These are phyloP conservation scores for Chytriomyces hyalinus DNA, from an alignment of 192 early-diverging fungal species.

Conservation along the genomic window DNA sequence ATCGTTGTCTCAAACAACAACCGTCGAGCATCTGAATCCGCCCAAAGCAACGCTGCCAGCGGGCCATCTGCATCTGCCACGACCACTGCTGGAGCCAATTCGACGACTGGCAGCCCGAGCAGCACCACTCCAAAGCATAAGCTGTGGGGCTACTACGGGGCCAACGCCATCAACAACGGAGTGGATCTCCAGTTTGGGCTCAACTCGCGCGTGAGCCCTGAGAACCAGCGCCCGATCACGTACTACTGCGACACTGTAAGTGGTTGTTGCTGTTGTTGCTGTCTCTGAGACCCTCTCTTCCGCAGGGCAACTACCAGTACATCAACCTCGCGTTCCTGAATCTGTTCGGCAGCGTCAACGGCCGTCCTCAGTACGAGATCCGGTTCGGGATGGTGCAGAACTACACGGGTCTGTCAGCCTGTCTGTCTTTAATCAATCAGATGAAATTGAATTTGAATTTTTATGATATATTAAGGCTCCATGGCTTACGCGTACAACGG, in stretches of 20 bases:
- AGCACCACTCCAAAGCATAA: not conserved
- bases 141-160: not conserved
- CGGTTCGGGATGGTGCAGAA: not conserved
- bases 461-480: not conserved
- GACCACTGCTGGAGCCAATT: not conserved
- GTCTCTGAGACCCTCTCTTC: no score
- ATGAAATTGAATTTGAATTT: not conserved
- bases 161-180: not conserved
- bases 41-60: not conserved
- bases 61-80: not conserved
- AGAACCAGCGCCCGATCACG: not conserved
- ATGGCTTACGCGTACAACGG: not conserved
- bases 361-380: not conserved
- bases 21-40: not conserved
- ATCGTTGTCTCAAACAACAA: not conserved
- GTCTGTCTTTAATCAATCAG: not conserved
- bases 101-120: not conserved
- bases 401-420: not conserved
- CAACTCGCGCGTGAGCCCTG: not conserved
- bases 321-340: slow-evolving; percentile 18
- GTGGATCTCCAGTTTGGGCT: not conserved
- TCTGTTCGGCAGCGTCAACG: not conserved
- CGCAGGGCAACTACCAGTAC: not conserved
- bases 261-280: no score
- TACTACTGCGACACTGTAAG: not conserved